Conservation (phyloP, 805 yeast species). For the Komagataella pastoris region DNA sequence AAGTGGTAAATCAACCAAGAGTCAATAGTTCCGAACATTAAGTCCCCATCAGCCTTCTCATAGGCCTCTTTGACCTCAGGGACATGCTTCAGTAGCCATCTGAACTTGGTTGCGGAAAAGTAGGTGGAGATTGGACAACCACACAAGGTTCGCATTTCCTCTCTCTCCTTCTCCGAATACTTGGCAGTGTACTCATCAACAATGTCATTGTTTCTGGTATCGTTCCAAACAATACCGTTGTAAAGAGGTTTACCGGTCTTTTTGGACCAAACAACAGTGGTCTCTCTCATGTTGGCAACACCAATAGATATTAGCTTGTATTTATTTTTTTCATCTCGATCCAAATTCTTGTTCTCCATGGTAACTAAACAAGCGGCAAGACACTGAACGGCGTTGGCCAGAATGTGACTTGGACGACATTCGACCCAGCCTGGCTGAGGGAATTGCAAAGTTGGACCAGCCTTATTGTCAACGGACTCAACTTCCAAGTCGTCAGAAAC, state of each 20-base stretch:
- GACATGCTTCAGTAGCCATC: constrained; percentile 81
- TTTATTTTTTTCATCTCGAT: constrained; percentile 28
- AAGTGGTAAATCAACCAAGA: constrained; percentile 85
- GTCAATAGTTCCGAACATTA: constrained; percentile 91
- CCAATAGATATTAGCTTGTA: constrained; percentile 67
- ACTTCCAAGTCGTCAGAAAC: constrained; percentile 42
- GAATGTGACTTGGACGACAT: constrained; percentile 75
- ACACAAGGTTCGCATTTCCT: constrained; percentile 45
- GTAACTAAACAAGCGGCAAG: constrained; percentile 50
- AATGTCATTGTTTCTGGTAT: constrained; percentile 69
- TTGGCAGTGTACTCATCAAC: constrained; percentile 48
- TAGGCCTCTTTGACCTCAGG: constrained; percentile 52
- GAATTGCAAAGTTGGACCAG: constrained; percentile 59
- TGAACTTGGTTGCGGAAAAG: constrained; percentile 80
- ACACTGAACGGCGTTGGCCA: constrained; percentile 73
- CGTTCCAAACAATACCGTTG: constrained; percentile 94
- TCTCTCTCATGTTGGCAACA: constrained; percentile 92
- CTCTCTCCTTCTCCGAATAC: constrained; percentile 40
- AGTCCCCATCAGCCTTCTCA: constrained; percentile 52
- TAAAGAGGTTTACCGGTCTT: constrained; percentile 71
- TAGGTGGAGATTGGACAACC: constrained; percentile 88
- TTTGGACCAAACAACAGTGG: constrained; percentile 80
- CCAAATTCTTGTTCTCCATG: constrained; percentile 35
- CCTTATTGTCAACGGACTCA: constrained; percentile 38
- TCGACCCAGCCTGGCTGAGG: constrained; percentile 92